Evolutionary conservation across 495 filamentous ascomycete genomes (phyloP).

Genomic region (Aspergillus campestris): DNA sequence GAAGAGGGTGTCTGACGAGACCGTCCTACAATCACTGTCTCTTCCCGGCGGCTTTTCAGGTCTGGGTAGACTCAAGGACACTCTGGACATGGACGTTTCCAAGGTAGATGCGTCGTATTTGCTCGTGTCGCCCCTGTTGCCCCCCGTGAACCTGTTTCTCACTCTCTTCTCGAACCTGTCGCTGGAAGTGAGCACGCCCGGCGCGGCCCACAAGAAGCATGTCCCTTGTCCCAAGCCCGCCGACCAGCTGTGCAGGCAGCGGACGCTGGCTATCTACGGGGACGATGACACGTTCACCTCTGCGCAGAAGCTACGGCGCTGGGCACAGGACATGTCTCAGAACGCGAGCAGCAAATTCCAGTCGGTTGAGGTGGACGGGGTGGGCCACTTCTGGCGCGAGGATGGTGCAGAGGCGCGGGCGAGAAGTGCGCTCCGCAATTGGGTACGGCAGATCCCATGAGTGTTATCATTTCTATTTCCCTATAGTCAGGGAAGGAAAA

Average conservation of each 20-base stretch:
- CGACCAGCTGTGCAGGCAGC: conserved; percentile 46
- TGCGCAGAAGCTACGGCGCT: conserved; percentile 55
- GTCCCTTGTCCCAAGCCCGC: conserved; percentile 34
- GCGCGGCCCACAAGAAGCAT: conserved; percentile 15
- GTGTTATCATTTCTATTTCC: background rate
- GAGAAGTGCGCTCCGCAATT: conserved; percentile 34
- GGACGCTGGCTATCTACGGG: conserved; percentile 69
- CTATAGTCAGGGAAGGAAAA: background rate
- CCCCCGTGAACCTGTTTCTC: conserved; percentile 49
- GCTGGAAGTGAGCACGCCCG: conserved; percentile 17
- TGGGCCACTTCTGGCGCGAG: conserved; percentile 81
- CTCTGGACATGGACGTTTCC: conserved; percentile 12
- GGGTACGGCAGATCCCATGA: conserved; percentile 28
- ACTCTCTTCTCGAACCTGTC: conserved; percentile 43
- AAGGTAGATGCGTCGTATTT: conserved; percentile 52
- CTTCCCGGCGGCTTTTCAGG: too few species aligned
- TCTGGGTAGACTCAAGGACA: background rate
- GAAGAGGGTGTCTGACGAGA: conserved; percentile 42
- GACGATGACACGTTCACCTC: conserved; percentile 71
- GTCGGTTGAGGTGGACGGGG: conserved; percentile 52
- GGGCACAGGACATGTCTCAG: conserved; percentile 52
- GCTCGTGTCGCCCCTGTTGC: conserved; percentile 70
- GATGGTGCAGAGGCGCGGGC: conserved; percentile 49
- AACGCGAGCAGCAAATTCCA: conserved; percentile 35
- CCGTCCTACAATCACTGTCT: background rate